Percentiles rank a stretch among this genome's conserved stretches.
Conservation (phyloP, 75 land plant genomes). For the Picea glauca region DNA sequence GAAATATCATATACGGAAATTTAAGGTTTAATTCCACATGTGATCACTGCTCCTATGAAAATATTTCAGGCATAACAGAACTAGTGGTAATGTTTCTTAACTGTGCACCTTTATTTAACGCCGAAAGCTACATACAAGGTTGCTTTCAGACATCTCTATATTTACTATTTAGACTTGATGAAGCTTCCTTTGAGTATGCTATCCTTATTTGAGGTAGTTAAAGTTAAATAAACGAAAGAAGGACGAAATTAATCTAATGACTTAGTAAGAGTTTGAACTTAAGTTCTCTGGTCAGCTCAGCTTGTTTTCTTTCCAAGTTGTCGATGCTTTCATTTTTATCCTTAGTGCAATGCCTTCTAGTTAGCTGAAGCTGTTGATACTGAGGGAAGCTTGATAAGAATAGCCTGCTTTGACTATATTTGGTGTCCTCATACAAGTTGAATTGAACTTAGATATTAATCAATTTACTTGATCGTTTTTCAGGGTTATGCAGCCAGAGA, state of each 20-base stretch:
- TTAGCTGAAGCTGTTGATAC: not conserved
- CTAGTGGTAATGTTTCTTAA: not conserved
- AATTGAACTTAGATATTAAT: not conserved
- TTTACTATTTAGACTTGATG: not conserved
- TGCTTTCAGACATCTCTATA: too few relatives aligned
- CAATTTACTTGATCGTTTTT: not conserved
- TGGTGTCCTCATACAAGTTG: not conserved
- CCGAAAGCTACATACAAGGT: not conserved
- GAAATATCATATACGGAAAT: not conserved
- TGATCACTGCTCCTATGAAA: not conserved
- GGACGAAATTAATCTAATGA: not conserved
- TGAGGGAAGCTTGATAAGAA: not conserved
- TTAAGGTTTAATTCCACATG: not conserved
- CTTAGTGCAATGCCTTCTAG: not conserved
- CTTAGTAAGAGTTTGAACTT: not conserved
- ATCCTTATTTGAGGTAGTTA: not conserved
- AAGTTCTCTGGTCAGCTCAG: not conserved
- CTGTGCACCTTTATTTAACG: not conserved
- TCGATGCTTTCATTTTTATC: not conserved
- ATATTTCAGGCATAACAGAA: not conserved
- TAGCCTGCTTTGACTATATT: not conserved
- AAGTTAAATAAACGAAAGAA: not conserved
- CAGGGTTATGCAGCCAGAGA: conserved; percentile 99
- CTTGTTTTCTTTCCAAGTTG: not conserved
- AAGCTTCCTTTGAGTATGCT: not conserved